Evolutionary conservation across 805 yeast species (phyloP), one percentile per base, ranked within the genome.

Genomic region (Huiozyma sinensis): DNA sequence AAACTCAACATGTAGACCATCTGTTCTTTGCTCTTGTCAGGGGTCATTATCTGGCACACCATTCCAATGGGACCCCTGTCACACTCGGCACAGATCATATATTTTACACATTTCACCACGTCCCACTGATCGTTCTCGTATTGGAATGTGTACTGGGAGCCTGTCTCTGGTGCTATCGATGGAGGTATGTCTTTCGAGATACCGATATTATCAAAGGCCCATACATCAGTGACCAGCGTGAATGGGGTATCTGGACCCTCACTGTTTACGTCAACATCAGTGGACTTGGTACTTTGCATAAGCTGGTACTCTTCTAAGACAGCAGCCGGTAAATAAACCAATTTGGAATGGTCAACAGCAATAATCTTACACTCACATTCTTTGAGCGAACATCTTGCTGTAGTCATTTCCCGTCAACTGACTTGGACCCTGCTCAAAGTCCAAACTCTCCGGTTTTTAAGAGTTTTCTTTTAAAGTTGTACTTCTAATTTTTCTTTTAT

Each of bases 191-290:
- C 58, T 45, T 71, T 71, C 1, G 88, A 81, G 2, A 83, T 90
- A 1, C 87, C 89, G 39, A 83, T 74, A 53, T 83, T 83, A 49
- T 83, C 89, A 52, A 83, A 83, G 49, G 76, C 83, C 92, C 92
- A 83, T 43, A 79, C 77, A 53, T 81, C 85, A 2, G 63, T 54
- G 1, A 81, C 64, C 29, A 65, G 53, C 37, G 70, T 66, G 53
- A 77, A 79, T 6, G 24, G 24, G 24, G 24, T 17, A 17, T 17
- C 4, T 17, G 24, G 24, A 17, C 24, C 24, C 24, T 17, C 4
- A 17, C 4, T 17, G 24, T 46, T 41, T 7, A 44, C 50, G 7
- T 38, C 24, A 1, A 12, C 36, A 1, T 42, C 42, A 3, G 36
- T 28, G 8, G 42, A 30, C 5, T 36, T 30, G 9, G 11, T 3